These are phyloP conservation scores for Dictyostelium discoideum DNA, from an alignment of 78 protist species.

Conservation along the genomic window DNA sequence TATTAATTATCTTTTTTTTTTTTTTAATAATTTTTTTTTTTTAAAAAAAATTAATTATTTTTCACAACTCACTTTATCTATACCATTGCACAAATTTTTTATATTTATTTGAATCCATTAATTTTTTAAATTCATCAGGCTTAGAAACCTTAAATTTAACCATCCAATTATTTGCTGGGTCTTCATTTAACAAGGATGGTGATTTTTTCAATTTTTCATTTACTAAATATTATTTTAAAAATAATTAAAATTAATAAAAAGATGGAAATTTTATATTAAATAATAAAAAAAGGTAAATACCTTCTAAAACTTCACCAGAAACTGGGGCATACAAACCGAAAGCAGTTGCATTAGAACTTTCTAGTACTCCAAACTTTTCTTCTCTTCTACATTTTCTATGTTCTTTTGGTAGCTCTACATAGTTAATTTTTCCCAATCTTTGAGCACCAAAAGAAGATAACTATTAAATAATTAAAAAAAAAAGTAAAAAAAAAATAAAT, in stretches of 20 bases:
- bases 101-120: not conserved
- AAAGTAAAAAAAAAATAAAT: not conserved
- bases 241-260: not conserved
- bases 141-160: not conserved
- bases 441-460: not conserved
- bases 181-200: not conserved
- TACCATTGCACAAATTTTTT: not conserved
- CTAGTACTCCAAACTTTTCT: not conserved
- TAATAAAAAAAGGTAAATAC: not conserved
- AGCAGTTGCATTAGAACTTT: not conserved
- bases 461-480: not conserved
- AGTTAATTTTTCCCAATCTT: not conserved
- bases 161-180: not conserved
- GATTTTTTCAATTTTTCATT: not conserved
- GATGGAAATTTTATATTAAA: not conserved
- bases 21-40: no score
- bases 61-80: not conserved
- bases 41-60: no score
- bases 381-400: not conserved
- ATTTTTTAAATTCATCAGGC: not conserved
- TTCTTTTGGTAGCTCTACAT: not conserved
- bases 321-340: conserved; percentile 1
- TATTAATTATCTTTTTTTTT: no score
- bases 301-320: not conserved
- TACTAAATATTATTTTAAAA: not conserved